Percentiles rank a stretch among this genome's conserved stretches.
These are phyloP conservation scores for Gracilaria vermiculophylla DNA, from an alignment of 23 red algal genomes.

Conservation along the genomic window DNA sequence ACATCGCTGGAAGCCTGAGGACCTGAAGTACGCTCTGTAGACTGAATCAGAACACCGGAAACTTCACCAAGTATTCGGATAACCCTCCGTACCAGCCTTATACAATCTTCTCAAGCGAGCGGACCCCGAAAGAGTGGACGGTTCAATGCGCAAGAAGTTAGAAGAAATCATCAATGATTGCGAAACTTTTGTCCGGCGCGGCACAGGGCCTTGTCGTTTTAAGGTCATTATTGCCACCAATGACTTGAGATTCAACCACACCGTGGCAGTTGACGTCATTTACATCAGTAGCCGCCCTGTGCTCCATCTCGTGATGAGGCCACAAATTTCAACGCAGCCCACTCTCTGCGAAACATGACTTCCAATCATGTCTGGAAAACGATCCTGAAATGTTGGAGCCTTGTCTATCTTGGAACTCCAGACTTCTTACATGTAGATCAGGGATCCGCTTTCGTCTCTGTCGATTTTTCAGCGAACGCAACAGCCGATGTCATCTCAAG, in stretches of 20 bases:
- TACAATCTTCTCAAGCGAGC: conserved; percentile 9
- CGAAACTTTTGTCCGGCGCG: background rate
- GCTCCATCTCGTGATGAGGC: conserved; percentile 31
- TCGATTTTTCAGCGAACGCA: background rate
- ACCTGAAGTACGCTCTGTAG: background rate
- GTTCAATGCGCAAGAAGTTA: background rate
- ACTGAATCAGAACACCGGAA: conserved; percentile 34
- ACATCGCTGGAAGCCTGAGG: background rate
- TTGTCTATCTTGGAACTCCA: background rate
- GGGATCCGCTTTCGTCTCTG: background rate
- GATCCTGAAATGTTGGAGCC: background rate
- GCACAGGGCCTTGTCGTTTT: background rate
- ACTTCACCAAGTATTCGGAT: conserved; percentile 25
- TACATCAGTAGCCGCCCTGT: background rate
- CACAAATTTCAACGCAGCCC: background rate
- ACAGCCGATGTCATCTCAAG: background rate
- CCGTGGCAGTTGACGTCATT: conserved; percentile 23
- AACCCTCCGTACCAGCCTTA: conserved; percentile 12
- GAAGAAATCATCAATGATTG: background rate
- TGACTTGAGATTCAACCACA: conserved; percentile 27
- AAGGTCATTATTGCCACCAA: conserved; percentile 21
- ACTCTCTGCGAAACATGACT: background rate
- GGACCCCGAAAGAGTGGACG: background rate
- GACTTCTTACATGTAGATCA: conserved; percentile 13
- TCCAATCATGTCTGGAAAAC: background rate